phyloP scores from a whole-genome alignment of 1,139 yeast genomes.

The Taiozyma sp. region DNA sequence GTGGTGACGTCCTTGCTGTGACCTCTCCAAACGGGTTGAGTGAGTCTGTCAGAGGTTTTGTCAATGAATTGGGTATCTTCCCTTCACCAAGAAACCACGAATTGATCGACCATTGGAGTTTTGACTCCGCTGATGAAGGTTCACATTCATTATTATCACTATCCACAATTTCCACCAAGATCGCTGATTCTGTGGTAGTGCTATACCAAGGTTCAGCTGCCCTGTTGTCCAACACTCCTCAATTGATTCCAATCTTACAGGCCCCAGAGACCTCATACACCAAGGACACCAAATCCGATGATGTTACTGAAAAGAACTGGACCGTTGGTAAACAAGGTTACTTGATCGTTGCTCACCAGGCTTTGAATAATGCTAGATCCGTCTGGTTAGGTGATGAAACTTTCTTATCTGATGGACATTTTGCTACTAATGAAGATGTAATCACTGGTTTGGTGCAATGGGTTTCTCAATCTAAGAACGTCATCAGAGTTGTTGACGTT shows the following conservation, averaged over 20 bases:
- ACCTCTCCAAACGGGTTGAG: conserved; percentile 57
- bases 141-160: conserved; percentile 19
- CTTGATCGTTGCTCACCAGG: conserved; percentile 79
- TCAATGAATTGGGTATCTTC: conserved; percentile 77
- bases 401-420: conserved; percentile 38
- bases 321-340: conserved; percentile 79
- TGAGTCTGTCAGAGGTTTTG: conserved; percentile 61
- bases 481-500: conserved; percentile 53
- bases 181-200: conserved; percentile 17
- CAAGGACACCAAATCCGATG: conserved; percentile 35
- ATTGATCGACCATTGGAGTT: conserved; percentile 62
- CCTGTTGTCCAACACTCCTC: conserved; percentile 53
- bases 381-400: conserved; percentile 73
- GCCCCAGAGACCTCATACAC: conserved; percentile 68
- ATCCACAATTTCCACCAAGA: conserved; percentile 18
- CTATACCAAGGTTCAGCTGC: conserved; percentile 48
- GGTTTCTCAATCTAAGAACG: conserved; percentile 69
- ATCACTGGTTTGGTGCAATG: conserved; percentile 59
- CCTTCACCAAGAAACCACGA: conserved; percentile 76
- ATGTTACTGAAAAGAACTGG: conserved; percentile 57
- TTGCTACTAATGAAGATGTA: conserved; percentile 28
- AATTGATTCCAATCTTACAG: conserved; percentile 64
- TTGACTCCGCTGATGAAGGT: conserved; percentile 20
- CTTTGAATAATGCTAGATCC: conserved; percentile 72
- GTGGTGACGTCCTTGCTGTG: conserved; percentile 73